Evolutionary conservation across 2,329 filamentous ascomycete species (phyloP), one percentile per base, ranked within the genome.

Genomic region (Colletotrichum gigasporum): DNA sequence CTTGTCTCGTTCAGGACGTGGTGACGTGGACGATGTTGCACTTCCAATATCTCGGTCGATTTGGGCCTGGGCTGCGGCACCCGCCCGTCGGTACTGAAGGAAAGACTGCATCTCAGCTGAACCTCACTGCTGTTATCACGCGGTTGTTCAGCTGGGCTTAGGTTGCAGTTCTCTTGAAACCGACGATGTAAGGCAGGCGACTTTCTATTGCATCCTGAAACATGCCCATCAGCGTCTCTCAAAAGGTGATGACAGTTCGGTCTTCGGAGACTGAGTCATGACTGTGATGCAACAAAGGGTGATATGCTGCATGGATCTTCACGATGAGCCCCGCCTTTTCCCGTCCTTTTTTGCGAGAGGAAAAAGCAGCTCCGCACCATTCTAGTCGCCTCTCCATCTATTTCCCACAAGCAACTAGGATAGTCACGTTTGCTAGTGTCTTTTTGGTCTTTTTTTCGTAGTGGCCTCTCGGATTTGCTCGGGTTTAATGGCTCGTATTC

Each of bases 81-180:
- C 61, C 24, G 55, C 54, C 14, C 61, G 61, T 18, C 61, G 47
- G 3, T 41, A 52, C 1, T 64, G 61, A 3, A 64, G 34, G 7
- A 64, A 35, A 14, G 61, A 64, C n/a, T 64, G 47, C 61, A 64
- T 64, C 9, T 28, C 20, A 11, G 22, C n/a, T 35, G 45, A n/a
- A n/a, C n/a, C 3, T 45, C 3, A 10, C 4, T 24, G 20, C 9
- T 20, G 30, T 32, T 10, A 50, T 2, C n/a, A n/a, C n/a, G n/a
- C n/a, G n/a, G n/a, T n/a, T n/a, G n/a, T n/a, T n/a, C n/a, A n/a
- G n/a, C n/a, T n/a, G n/a, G n/a, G n/a, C n/a, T n/a, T n/a, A n/a
- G n/a, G n/a, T n/a, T n/a, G n/a, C n/a, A n/a, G n/a, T n/a, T n/a
- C n/a, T n/a, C n/a, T n/a, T n/a, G n/a, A n/a, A n/a, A n/a, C n/a